Conservation (phyloP, 441 rosid species). For the Syzygium malaccense region DNA sequence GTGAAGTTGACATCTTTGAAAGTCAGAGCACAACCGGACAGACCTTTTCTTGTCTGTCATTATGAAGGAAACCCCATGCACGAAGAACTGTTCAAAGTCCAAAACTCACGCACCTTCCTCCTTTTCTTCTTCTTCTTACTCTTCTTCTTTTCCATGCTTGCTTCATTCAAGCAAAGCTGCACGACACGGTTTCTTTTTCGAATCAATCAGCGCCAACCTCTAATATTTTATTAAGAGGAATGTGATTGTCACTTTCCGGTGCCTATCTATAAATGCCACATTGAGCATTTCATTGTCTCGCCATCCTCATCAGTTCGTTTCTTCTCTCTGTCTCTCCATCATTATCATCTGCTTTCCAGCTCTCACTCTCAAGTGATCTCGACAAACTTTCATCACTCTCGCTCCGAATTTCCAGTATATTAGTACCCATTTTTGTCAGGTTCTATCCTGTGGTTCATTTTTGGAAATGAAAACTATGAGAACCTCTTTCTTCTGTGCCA, state of each 20-base stretch:
- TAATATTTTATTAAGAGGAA: not conserved
- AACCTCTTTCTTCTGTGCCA: not conserved
- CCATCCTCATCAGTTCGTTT: not conserved
- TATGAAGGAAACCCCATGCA: not conserved
- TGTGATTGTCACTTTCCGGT: not conserved
- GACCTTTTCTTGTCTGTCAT: not conserved
- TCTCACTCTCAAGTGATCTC: not conserved
- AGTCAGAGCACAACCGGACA: not conserved
- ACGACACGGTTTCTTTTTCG: not conserved
- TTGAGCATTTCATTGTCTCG: not conserved
- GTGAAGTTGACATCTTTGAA: not conserved
- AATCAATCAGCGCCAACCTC: not conserved
- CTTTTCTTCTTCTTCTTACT: not conserved
- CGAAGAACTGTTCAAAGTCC: not conserved
- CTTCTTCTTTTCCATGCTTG: not conserved
- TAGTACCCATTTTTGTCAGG: not conserved
- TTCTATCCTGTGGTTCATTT: not conserved
- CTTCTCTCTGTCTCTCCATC: not conserved
- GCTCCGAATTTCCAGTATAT: not conserved
- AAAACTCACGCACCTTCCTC: not conserved
- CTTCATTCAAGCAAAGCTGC: not conserved
- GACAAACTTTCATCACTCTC: not conserved
- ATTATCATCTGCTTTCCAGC: not conserved
- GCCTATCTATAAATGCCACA: not conserved
- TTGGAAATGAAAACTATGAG: not conserved